Evolutionary conservation across 768 basidiomycete species (phyloP), one percentile per base, ranked within the genome.

Genomic region (Suillus cothurnatus): DNA sequence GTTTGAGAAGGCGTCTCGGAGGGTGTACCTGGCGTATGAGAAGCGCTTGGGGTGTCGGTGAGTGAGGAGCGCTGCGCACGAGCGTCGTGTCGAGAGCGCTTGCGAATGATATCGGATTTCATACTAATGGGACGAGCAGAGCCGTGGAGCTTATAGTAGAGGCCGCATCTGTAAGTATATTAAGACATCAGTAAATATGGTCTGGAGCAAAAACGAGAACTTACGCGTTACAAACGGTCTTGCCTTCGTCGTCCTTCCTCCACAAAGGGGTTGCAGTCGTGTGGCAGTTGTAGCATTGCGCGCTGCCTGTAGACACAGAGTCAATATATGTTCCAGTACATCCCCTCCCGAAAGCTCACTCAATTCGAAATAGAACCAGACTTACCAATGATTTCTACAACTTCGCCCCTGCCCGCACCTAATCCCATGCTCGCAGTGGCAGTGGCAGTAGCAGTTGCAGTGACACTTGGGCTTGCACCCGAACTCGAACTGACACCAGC

Each of bases 231-330:
- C 93, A 94, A 47, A 94, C 91, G 0, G 93, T 94, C 81, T 92
- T 92, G 62, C 93, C 93, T 77, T 94, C 93, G 70, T 94, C 92
- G 70, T 94, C 93, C 77, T 94, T 94, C 67, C 93, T 85, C 93
- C 93, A 94, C 47, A 94, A 85, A 15, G 93, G 93, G 6, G 93
- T 94, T 17, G 92, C 91, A 3, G 91, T 94, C 28, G 93, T 94
- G 72, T 93, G 90, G 80, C 93, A 94, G 72, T 94, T 94, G 78
- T 89, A 93, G 80, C 93, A 95, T 81, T 93, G 92, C 3, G 92
- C 93, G 84, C 82, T 67, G 56, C 77, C 75, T 62, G 68, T 68
- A 23, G 50, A 67, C n/a, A 34, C 1, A 43, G n/a, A n/a, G 34
- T 56, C 9, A 9, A 59, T 9, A 9, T 28, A 4, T 9, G 55